Evolutionary conservation across 2,329 filamentous ascomycete species (phyloP).

Genomic region (Colletotrichum zoysiae): DNA sequence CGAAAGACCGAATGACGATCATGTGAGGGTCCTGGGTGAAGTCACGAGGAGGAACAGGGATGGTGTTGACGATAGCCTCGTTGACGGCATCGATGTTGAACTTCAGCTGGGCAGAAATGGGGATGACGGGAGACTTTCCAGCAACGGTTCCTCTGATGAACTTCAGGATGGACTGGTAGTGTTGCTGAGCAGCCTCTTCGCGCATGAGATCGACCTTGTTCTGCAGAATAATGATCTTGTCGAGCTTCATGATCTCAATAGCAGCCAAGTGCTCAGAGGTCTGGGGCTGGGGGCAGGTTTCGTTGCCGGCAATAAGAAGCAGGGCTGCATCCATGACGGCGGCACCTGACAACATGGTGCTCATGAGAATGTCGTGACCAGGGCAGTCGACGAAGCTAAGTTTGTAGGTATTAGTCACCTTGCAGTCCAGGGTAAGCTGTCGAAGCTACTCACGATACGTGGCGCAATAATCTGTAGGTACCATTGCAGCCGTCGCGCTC

Average conservation of each 20-base stretch:
- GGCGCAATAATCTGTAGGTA: conserved; percentile 88
- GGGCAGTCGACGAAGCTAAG: conserved; percentile 95
- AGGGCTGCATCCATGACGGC: conserved; percentile 99
- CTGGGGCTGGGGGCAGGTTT: conserved; percentile 97
- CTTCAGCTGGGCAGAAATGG: conserved; percentile 97
- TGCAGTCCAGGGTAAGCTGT: conserved; percentile 32
- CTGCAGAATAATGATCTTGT: conserved; percentile 99
- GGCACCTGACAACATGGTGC: conserved; percentile 99
- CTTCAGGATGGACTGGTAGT: conserved; percentile 97
- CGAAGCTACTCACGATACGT: conserved; percentile 81
- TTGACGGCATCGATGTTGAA: conserved; percentile 99
- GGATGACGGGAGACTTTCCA: conserved; percentile 94
- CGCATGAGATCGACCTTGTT: conserved; percentile 99
- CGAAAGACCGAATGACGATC: conserved; percentile 99
- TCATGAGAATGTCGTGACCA: conserved; percentile 99
- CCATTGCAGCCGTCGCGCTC: conserved; percentile 93
- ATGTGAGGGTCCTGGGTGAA: conserved; percentile 95
- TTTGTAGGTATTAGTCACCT: conserved; percentile 44
- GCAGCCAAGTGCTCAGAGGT: conserved; percentile 98
- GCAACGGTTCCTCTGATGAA: conserved; percentile 98
- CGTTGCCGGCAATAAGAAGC: conserved; percentile 96
- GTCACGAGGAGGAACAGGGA: conserved; percentile 91
- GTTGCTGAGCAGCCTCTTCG: conserved; percentile 91
- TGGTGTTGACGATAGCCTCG: conserved; percentile 94
- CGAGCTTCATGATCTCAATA: conserved; percentile 99